Percentiles rank a stretch among this genome's conserved stretches.
These are phyloP conservation scores for Phytophthora parvispora DNA, from an alignment of 352 stramenopile species.

Conservation along the genomic window DNA sequence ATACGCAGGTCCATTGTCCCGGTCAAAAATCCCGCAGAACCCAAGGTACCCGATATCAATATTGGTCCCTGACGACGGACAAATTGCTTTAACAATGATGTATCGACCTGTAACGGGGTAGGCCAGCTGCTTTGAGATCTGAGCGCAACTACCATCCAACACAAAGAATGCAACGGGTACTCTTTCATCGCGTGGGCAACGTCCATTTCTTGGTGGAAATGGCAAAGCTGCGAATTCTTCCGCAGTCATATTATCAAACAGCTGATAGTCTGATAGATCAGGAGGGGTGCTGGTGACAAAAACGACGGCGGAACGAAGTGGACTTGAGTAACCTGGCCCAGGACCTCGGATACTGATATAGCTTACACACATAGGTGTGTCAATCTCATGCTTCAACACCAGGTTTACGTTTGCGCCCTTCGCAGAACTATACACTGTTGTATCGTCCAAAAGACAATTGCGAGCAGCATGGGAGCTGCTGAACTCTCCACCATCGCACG, in stretches of 20 bases:
- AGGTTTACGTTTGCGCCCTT: conserved; percentile 84
- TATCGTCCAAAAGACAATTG: conserved; percentile 85
- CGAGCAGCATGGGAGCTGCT: conserved; percentile 70
- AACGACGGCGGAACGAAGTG: conserved; percentile 64
- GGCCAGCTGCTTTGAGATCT: conserved; percentile 83
- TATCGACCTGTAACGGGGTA: conserved; percentile 79
- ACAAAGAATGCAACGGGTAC: conserved; percentile 84
- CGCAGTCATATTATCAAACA: conserved; percentile 74
- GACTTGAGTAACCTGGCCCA: conserved; percentile 84
- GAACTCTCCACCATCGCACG: conserved; percentile 86
- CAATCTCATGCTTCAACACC: conserved; percentile 80
- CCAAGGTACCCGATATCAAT: conserved; percentile 89
- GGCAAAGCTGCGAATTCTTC: conserved; percentile 85
- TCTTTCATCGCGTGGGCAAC: conserved; percentile 64
- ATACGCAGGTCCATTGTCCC: conserved; percentile 87
- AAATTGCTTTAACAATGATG: conserved; percentile 83
- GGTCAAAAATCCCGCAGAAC: conserved; percentile 84
- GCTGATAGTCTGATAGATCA: conserved; percentile 56
- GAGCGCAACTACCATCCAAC: conserved; percentile 78
- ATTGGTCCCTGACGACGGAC: conserved; percentile 72
- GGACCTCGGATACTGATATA: conserved; percentile 81
- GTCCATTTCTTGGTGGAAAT: conserved; percentile 61
- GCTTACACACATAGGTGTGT: conserved; percentile 85
- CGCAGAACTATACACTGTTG: conserved; percentile 83
- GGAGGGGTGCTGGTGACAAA: conserved; percentile 80